These are phyloP conservation scores for Phytopythium litorale DNA, from an alignment of 352 stramenopile species.

Conservation along the genomic window DNA sequence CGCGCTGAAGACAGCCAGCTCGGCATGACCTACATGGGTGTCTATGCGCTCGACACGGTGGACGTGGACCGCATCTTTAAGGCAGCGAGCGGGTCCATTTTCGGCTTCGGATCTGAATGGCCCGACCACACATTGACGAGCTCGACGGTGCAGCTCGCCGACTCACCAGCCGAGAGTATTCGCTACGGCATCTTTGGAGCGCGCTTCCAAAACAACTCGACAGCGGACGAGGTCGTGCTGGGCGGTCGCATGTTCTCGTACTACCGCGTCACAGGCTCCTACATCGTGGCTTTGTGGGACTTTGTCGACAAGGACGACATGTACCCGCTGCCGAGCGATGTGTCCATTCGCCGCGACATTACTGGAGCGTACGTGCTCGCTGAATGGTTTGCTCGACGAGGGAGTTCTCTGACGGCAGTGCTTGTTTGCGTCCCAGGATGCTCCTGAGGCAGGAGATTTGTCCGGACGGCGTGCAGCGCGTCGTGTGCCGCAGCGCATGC, in stretches of 20 bases:
- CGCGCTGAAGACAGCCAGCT: constrained; percentile 13
- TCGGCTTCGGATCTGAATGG: constrained; percentile 4
- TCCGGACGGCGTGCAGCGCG: constrained; percentile 28
- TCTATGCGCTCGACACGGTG: constrained; percentile 13
- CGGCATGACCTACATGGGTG: constrained; percentile 11
- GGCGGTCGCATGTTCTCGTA: constrained; percentile 9
- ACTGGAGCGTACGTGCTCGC: neutral
- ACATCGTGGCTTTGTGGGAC: constrained; percentile 11
- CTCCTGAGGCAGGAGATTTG: constrained; percentile 21
- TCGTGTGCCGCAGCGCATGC: constrained; percentile 31
- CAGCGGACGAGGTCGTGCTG: constrained; percentile 4
- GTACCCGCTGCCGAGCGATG: constrained; percentile 8
- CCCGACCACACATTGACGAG: constrained; percentile 3
- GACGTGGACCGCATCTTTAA: constrained; percentile 10
- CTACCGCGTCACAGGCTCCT: constrained; percentile 4
- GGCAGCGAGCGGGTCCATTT: neutral
- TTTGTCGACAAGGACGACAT: constrained; percentile 19
- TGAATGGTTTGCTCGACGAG: no score
- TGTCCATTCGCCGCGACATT: constrained; percentile 9
- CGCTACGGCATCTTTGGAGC: constrained; percentile 4
- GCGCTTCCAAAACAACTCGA: constrained; percentile 6
- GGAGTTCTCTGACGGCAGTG: neutral
- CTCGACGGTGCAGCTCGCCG: neutral
- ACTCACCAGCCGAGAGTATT: constrained; percentile 1
- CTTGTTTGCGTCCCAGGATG: neutral